Percentiles rank a stretch among this genome's conserved stretches.
These are phyloP conservation scores for Trichosporon inkin DNA, from an alignment of 1,284 basidiomycete genomes.

Conservation along the genomic window DNA sequence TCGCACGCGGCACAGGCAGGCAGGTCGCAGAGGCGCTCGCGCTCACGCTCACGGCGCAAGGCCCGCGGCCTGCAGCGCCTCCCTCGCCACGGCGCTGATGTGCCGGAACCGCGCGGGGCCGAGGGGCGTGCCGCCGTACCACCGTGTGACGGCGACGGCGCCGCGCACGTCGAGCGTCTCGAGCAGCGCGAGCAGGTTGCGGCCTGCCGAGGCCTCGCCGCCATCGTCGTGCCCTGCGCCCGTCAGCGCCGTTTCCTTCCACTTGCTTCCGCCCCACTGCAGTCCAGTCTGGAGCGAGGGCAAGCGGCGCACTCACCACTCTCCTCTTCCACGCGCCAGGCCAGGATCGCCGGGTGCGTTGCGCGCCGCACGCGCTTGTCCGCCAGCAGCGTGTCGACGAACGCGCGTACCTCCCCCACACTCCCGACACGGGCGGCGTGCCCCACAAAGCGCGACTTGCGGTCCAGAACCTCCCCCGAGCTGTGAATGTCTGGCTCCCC, in stretches of 20 bases:
- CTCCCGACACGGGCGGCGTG: constrained; percentile 71
- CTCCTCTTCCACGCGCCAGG: constrained; percentile 54
- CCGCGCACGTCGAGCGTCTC: constrained; percentile 67
- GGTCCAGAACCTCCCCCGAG: constrained; percentile 53
- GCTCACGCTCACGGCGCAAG: neutral
- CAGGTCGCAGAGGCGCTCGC: too few relatives aligned
- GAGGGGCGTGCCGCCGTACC: constrained; percentile 59
- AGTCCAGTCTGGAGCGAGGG: too few relatives aligned
- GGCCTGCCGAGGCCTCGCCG: constrained; percentile 82
- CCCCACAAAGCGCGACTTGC: constrained; percentile 77
- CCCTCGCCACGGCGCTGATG: constrained; percentile 80
- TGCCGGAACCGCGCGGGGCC: constrained; percentile 89
- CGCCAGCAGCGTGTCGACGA: constrained; percentile 66
- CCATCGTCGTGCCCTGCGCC: constrained; percentile 86
- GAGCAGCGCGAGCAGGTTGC: constrained; percentile 74
- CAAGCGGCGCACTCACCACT: constrained; percentile 1
- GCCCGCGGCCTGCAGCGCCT: constrained; percentile 62
- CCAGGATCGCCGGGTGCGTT: constrained; percentile 80
- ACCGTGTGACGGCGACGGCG: constrained; percentile 67
- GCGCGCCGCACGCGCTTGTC: constrained; percentile 61
- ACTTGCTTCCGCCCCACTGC: too few relatives aligned
- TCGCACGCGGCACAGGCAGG: too few relatives aligned
- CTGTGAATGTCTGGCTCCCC: neutral
- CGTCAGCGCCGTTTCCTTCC: too few relatives aligned
- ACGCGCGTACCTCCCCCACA: constrained; percentile 68